phyloP scores from a whole-genome alignment of 805 yeast species.

The Starmerella floris region DNA sequence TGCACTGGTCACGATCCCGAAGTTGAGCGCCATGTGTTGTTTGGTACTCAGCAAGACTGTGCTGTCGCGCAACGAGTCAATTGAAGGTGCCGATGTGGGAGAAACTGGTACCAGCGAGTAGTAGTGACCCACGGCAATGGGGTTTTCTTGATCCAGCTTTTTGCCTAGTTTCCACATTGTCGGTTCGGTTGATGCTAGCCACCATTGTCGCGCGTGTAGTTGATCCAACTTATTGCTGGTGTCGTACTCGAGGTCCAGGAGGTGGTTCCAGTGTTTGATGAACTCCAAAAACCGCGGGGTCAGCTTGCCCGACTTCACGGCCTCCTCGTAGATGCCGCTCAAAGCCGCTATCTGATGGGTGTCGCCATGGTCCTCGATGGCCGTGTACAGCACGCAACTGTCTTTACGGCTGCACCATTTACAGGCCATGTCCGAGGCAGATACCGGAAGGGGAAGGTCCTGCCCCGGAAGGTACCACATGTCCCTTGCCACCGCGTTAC shows the following conservation, averaged over 20 bases:
- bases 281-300: slow-evolving; percentile 38
- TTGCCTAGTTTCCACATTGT: slow-evolving; percentile 2
- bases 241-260: slow-evolving; percentile 62
- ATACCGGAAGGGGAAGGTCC: slow-evolving; percentile 10
- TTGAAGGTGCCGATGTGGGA: background rate
- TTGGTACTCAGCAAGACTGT: slow-evolving; percentile 12
- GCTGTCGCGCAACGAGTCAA: background rate
- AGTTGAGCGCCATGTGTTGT: slow-evolving; percentile 17
- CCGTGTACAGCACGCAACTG: slow-evolving; percentile 23
- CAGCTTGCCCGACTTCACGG: slow-evolving; percentile 6
- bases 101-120: background rate
- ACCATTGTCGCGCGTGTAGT: slow-evolving; percentile 27
- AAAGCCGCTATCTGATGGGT: slow-evolving; percentile 3
- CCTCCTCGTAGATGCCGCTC: slow-evolving; percentile 1
- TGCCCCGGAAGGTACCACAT: slow-evolving; percentile 27
- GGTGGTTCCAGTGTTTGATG: slow-evolving; percentile 57
- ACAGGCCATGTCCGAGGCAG: slow-evolving; percentile 29
- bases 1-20: slow-evolving; percentile 6
- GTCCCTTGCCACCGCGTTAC: slow-evolving; percentile 56
- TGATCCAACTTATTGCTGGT: slow-evolving; percentile 48
- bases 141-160: background rate
- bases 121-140: background rate
- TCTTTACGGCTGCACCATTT: slow-evolving; percentile 20
- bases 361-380: slow-evolving; percentile 10
- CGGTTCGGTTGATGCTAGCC: slow-evolving; percentile 24